Conservation (phyloP, 2,329 filamentous ascomycete genomes). For the Arthrobotrys musiformis region DNA sequence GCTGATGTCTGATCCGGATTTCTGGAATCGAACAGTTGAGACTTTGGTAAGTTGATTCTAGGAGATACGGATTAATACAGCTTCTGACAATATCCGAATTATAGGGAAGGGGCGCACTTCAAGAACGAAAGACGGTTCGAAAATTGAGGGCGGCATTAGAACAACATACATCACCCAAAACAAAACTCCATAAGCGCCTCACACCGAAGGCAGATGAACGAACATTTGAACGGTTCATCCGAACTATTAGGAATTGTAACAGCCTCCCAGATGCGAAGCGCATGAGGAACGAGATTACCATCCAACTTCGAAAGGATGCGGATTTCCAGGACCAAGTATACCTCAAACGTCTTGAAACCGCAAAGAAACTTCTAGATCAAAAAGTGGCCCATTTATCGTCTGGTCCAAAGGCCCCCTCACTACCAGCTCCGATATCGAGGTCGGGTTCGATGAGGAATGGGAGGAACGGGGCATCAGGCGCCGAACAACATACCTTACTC, state of each 20-base stretch:
- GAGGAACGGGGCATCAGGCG: conserved; percentile 54
- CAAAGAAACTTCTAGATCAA: conserved; percentile 88
- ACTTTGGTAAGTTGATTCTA: conserved; percentile 70
- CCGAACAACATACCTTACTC: conserved; percentile 55
- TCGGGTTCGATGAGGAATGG: conserved; percentile 16
- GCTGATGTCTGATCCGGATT: conserved; percentile 88
- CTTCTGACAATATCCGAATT: not conserved
- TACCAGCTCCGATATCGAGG: conserved; percentile 58
- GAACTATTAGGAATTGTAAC: conserved; percentile 85
- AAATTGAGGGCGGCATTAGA: conserved; percentile 91
- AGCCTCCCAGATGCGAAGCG: conserved; percentile 92
- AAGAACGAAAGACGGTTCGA: conserved; percentile 93
- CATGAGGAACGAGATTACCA: conserved; percentile 90
- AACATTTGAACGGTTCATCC: conserved; percentile 92
- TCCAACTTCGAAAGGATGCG: conserved; percentile 87
- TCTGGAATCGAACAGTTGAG: conserved; percentile 97
- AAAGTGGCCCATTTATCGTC: conserved; percentile 83
- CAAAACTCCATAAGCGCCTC: conserved; percentile 76
- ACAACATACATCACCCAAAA: conserved; percentile 82
- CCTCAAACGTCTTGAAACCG: conserved; percentile 87
- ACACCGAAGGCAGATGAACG: conserved; percentile 84
- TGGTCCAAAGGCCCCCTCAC: conserved; percentile 64
- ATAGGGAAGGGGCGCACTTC: conserved; percentile 81
- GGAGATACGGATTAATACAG: too few relatives aligned
- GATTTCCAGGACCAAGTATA: conserved; percentile 85